Evolutionary conservation across 2,329 filamentous ascomycete species (phyloP).

Genomic region (Penicillium sclerotiorum): DNA sequence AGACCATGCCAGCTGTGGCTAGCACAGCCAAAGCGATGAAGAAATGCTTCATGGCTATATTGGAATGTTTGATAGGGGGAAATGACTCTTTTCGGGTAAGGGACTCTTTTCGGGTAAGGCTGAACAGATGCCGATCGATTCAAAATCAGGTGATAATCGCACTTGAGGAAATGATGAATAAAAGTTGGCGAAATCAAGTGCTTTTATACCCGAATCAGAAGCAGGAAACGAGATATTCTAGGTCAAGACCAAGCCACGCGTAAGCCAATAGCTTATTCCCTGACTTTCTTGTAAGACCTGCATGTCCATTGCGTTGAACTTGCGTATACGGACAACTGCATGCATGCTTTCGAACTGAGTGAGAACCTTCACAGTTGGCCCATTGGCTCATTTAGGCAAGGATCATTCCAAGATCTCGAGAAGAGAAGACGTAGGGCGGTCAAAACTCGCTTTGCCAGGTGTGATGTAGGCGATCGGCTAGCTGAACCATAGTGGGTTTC

Average conservation of each 20-base stretch:
- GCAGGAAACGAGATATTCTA: neutral
- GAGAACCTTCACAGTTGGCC: neutral
- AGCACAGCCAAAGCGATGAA: conserved; percentile 32
- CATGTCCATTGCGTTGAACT: neutral
- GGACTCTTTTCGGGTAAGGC: no score
- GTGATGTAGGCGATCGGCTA: neutral
- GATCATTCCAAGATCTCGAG: neutral
- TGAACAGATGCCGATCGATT: no score
- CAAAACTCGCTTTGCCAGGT: neutral
- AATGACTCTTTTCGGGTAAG: no score
- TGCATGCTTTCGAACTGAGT: neutral
- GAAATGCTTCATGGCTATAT: conserved; percentile 36
- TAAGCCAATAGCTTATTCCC: neutral
- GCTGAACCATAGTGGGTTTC: neutral
- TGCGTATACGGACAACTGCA: neutral
- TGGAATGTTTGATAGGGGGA: conserved; percentile 6
- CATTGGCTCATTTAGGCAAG: neutral
- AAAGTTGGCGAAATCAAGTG: neutral
- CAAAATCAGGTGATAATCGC: no score
- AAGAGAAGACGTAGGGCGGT: neutral
- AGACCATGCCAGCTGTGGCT: conserved; percentile 29
- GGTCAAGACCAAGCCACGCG: neutral
- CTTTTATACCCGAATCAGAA: neutral
- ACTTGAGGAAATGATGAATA: no score
- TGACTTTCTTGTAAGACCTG: neutral